A percentile compares a stretch with the other conserved stretches of the same genome.
phyloP scores from a whole-genome alignment of 129 eudicot genomes.

The Arctium minus region DNA sequence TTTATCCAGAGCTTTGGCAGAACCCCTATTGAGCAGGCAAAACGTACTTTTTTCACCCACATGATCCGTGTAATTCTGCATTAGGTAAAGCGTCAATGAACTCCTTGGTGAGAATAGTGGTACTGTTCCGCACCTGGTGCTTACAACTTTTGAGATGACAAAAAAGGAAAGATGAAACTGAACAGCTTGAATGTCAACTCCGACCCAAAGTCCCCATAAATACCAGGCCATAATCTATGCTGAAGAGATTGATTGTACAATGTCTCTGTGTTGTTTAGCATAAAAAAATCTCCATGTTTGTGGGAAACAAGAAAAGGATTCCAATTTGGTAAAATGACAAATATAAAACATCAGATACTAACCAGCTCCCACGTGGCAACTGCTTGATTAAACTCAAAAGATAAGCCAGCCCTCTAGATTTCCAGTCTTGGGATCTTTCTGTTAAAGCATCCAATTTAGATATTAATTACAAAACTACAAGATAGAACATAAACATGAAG shows the following conservation, averaged over 20 bases:
- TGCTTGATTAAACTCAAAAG: slow-evolving; percentile 71
- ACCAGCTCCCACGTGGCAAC: slow-evolving; percentile 99
- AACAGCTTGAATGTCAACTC: neutral
- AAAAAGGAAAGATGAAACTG: neutral
- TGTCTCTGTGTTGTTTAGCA: neutral
- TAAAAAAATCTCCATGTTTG: neutral
- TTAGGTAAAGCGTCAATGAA: slow-evolving; percentile 90
- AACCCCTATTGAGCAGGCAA: slow-evolving; percentile 90
- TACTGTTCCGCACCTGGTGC: slow-evolving; percentile 84
- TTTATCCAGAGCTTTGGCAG: slow-evolving; percentile 97
- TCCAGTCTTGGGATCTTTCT: slow-evolving; percentile 96
- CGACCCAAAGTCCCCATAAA: neutral
- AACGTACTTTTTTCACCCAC: slow-evolving; percentile 93
- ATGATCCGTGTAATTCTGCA: slow-evolving; percentile 79
- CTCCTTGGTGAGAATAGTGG: slow-evolving; percentile 83
- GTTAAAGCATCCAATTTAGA: slow-evolving; percentile 7
- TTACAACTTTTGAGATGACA: neutral
- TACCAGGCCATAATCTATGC: neutral
- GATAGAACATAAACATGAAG: neutral
- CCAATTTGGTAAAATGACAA: neutral
- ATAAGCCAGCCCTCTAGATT: slow-evolving; percentile 61
- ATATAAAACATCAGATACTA: slow-evolving; percentile 18
- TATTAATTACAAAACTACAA: neutral
- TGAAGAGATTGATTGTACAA: neutral
- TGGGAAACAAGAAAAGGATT: neutral